These are phyloP conservation scores for Orbilia oligospora DNA, from an alignment of 2,329 filamentous ascomycete genomes.

Conservation along the genomic window DNA sequence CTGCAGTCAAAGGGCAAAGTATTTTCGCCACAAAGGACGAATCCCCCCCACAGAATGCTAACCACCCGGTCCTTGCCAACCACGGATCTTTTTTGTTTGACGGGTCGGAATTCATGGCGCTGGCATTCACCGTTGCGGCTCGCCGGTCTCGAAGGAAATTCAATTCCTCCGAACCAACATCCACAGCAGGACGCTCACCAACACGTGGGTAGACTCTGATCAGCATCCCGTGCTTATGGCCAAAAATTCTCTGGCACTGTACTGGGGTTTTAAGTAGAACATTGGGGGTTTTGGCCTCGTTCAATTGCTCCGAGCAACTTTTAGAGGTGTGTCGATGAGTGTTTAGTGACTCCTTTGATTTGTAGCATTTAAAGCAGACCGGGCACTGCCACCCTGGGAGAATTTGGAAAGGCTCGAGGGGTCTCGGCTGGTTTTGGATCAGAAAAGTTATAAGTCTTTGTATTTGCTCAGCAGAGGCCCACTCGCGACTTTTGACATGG, in stretches of 20 bases:
- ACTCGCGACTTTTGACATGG: neutral
- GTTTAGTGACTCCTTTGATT: neutral
- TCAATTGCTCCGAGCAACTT: neutral
- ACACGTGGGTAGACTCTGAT: neutral
- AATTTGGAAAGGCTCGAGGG: conserved; percentile 2
- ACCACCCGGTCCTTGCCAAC: conserved; percentile 11
- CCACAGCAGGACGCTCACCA: neutral
- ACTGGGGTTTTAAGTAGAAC: neutral
- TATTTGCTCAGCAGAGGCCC: neutral
- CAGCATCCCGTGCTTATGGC: neutral
- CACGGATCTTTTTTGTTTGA: conserved; percentile 2
- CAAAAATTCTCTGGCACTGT: conserved; percentile 6
- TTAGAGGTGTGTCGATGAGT: conserved; percentile 2
- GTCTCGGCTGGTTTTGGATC: neutral
- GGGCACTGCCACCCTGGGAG: conserved; percentile 2
- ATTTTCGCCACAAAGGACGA: neutral
- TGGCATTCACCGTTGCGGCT: neutral
- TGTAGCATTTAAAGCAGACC: conserved; percentile 13
- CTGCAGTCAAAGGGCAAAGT: conserved; percentile 2
- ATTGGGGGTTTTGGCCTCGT: neutral
- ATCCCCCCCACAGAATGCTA: conserved; percentile 17
- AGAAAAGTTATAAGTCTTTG: neutral
- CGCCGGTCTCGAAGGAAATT: neutral
- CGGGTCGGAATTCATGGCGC: neutral
- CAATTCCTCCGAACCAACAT: neutral